phyloP scores from a whole-genome alignment of 164 flowering plant species.

The Umbellularia californica region DNA sequence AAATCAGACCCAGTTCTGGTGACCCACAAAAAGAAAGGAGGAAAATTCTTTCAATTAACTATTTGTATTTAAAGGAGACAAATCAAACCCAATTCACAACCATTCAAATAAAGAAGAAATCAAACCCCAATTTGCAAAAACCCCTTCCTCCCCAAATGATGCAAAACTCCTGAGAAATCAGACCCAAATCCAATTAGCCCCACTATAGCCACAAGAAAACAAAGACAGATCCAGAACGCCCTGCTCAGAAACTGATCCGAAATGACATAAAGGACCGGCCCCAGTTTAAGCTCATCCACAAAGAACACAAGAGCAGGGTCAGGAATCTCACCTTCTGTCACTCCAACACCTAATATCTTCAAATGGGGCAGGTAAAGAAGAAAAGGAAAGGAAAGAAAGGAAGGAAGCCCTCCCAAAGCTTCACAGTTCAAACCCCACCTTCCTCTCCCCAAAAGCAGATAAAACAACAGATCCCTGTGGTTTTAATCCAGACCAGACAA shows the following conservation, averaged over 20 bases:
- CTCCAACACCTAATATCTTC: constrained; percentile 12
- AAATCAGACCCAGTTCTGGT: not conserved
- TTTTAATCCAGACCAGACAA: constrained; percentile 62
- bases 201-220: not conserved
- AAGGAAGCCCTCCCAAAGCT: constrained; percentile 7
- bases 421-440: constrained; percentile 26
- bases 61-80: not conserved
- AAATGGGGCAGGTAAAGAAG: constrained; percentile 11
- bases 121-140: too few species aligned
- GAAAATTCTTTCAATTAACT: not conserved
- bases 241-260: not conserved
- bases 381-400: not conserved
- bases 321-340: constrained; percentile 30
- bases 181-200: not conserved
- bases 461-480: constrained; percentile 38
- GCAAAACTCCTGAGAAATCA: not conserved
- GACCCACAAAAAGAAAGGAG: not conserved
- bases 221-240: not conserved
- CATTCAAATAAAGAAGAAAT: not conserved
- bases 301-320: constrained; percentile 7
- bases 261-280: constrained; percentile 11
- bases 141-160: not conserved
- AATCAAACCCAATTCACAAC: constrained; percentile 1
- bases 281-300: constrained; percentile 17
- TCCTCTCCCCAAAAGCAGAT: constrained; percentile 5